Conservation (phyloP, 495 filamentous ascomycete genomes). For the Penicillium waksmanii region DNA sequence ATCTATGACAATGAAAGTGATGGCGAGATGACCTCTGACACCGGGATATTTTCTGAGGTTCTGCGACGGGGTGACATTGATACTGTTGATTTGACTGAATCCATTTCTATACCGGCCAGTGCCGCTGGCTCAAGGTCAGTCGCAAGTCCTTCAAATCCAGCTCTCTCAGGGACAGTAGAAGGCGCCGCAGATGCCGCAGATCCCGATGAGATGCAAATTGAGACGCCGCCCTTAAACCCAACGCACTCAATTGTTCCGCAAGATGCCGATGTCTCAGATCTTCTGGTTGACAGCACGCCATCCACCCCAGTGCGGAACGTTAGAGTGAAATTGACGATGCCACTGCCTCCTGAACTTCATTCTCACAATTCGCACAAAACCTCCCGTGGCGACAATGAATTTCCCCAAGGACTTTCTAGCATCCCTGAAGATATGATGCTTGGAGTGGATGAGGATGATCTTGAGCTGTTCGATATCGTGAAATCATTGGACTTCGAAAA, state of each 20-base stretch:
- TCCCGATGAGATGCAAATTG: constrained; percentile 17
- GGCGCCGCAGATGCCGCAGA: background rate
- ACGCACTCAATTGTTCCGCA: constrained; percentile 9
- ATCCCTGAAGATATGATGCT: background rate
- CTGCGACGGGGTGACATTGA: constrained; percentile 1
- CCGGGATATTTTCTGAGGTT: background rate
- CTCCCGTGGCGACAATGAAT: background rate
- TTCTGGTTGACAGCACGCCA: constrained; percentile 1
- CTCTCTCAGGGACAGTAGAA: background rate
- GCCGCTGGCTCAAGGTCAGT: background rate
- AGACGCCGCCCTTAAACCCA: constrained; percentile 37
- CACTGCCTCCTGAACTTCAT: background rate
- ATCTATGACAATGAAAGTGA: background rate
- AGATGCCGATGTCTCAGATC: background rate
- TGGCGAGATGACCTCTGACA: background rate
- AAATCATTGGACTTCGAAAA: background rate
- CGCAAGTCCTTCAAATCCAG: background rate
- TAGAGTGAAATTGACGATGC: background rate
- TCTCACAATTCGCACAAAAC: background rate
- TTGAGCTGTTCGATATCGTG: constrained; percentile 3
- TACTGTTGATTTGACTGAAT: constrained; percentile 34
- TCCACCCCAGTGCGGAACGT: background rate
- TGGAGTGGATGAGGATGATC: background rate
- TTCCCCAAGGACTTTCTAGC: background rate
- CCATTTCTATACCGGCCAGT: background rate